Percentiles rank a stretch among this genome's conserved stretches.
Conservation (phyloP, 2,329 filamentous ascomycete genomes). For the Sordariomycetes sp. region DNA sequence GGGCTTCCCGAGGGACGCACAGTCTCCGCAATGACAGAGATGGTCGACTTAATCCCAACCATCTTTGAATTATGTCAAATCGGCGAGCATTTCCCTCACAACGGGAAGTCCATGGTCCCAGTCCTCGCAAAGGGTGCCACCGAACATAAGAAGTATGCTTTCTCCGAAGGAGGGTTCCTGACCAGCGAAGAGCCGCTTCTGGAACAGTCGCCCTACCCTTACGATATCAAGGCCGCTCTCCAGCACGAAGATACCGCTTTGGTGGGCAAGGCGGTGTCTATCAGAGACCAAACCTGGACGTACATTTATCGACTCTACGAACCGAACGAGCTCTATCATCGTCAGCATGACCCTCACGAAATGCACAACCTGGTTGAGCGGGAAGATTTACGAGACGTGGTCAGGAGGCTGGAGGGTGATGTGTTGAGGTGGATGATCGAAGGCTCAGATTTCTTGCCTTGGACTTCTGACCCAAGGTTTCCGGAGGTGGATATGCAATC, state of each 20-base stretch:
- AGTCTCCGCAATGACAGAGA: slow-evolving; percentile 26
- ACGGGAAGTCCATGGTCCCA: slow-evolving; percentile 24
- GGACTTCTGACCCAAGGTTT: slow-evolving; percentile 21
- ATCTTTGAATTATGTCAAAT: slow-evolving; percentile 27
- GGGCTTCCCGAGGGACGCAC: slow-evolving; percentile 24
- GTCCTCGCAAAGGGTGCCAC: slow-evolving; percentile 12
- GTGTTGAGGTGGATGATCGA: slow-evolving; percentile 28
- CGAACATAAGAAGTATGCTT: slow-evolving; percentile 28
- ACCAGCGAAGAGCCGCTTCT: slow-evolving; percentile 32
- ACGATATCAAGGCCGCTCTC: slow-evolving; percentile 33
- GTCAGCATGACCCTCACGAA: slow-evolving; percentile 24
- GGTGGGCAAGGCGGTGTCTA: slow-evolving; percentile 30
- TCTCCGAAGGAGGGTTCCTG: slow-evolving; percentile 34
- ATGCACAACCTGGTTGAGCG: slow-evolving; percentile 25
- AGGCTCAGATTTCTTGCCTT: slow-evolving; percentile 24
- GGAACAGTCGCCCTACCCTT: slow-evolving; percentile 31
- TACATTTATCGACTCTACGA: slow-evolving; percentile 37
- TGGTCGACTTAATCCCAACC: slow-evolving; percentile 36
- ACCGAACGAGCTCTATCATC: slow-evolving; percentile 30
- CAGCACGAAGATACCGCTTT: slow-evolving; percentile 33
- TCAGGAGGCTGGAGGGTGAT: slow-evolving; percentile 16
- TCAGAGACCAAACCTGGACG: slow-evolving; percentile 26
- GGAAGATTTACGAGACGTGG: slow-evolving; percentile 12
- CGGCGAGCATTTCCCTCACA: slow-evolving; percentile 27
- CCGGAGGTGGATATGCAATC: slow-evolving; percentile 21